phyloP scores from a whole-genome alignment of 73 alveolate species.

The Paramecium caudatum region DNA sequence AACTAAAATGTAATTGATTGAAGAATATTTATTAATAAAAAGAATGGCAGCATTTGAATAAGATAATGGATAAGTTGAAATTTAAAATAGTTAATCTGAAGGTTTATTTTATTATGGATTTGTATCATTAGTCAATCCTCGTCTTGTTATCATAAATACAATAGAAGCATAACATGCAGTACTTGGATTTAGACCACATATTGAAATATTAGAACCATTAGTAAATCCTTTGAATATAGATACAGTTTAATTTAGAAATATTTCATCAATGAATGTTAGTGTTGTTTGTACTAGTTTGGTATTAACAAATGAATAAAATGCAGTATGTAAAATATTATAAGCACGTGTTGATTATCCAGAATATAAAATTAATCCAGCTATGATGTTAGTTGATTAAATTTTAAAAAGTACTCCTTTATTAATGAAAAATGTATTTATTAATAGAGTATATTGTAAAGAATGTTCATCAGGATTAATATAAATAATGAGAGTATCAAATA shows the following conservation, averaged over 20 bases:
- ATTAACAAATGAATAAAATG: neutral
- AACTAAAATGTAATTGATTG: neutral
- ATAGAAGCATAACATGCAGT: conserved; percentile 23
- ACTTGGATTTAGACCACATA: conserved; percentile 27
- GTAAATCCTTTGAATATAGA: conserved; percentile 16
- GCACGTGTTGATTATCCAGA: conserved; percentile 29
- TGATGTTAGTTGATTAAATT: conserved; percentile 45
- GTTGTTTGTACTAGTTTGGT: neutral
- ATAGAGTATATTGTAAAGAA: conserved; percentile 42
- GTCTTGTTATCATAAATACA: neutral
- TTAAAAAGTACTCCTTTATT: neutral
- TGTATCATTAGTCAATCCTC: conserved; percentile 25
- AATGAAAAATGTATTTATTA: neutral
- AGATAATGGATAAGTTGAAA: conserved; percentile 29
- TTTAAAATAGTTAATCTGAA: neutral
- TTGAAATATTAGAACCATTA: conserved; percentile 52
- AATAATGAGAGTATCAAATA: conserved; percentile 19
- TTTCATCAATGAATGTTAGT: conserved; percentile 12
- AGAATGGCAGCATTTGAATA: conserved; percentile 51
- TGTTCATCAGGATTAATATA: conserved; percentile 45
- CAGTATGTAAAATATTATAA: neutral
- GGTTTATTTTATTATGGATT: conserved; percentile 38
- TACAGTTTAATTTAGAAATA: conserved; percentile 13
- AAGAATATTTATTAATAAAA: conserved; percentile 24
- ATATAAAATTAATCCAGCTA: conserved; percentile 38